phyloP scores from a whole-genome alignment of 805 yeast species.

The Vanderwaltozyma yarrowii region DNA sequence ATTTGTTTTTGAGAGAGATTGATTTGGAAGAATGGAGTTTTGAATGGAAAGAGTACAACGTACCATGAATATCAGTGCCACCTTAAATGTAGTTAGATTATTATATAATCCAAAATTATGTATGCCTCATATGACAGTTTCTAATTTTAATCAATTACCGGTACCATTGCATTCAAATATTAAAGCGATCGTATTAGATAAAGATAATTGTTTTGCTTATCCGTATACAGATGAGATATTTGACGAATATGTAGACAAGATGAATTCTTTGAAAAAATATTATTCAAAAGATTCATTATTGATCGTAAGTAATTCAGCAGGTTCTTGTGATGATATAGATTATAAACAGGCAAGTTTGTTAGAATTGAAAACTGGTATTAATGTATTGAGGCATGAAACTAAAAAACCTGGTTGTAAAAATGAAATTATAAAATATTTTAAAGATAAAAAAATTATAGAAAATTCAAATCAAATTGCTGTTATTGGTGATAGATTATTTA shows the following conservation, averaged over 20 bases:
- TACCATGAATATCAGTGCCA: slow-evolving; percentile 60
- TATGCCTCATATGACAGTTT: slow-evolving; percentile 49
- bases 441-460: slow-evolving; percentile 34
- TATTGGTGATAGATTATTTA: slow-evolving; percentile 83
- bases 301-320: slow-evolving; percentile 89
- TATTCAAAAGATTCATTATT: slow-evolving; percentile 58
- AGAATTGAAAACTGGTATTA: slow-evolving; percentile 56
- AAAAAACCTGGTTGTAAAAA: slow-evolving; percentile 75
- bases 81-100: slow-evolving; percentile 54
- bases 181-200: slow-evolving; percentile 78
- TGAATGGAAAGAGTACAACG: background rate
- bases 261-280: slow-evolving; percentile 42
- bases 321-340: slow-evolving; percentile 63
- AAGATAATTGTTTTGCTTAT: slow-evolving; percentile 89
- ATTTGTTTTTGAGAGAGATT: too few species aligned
- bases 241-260: slow-evolving; percentile 53
- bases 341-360: slow-evolving; percentile 50
- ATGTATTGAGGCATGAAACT: slow-evolving; percentile 58
- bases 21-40: background rate
- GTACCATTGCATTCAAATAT: slow-evolving; percentile 42
- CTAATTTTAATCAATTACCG: slow-evolving; percentile 50
- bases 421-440: slow-evolving; percentile 57
- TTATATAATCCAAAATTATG: slow-evolving; percentile 56
- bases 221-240: slow-evolving; percentile 73
- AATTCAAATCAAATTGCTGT: slow-evolving; percentile 62